Evolutionary conservation across 371 early-diverging fungal species (phyloP), one percentile per base, ranked within the genome.

Genomic region (Mucor ambiguus): DNA sequence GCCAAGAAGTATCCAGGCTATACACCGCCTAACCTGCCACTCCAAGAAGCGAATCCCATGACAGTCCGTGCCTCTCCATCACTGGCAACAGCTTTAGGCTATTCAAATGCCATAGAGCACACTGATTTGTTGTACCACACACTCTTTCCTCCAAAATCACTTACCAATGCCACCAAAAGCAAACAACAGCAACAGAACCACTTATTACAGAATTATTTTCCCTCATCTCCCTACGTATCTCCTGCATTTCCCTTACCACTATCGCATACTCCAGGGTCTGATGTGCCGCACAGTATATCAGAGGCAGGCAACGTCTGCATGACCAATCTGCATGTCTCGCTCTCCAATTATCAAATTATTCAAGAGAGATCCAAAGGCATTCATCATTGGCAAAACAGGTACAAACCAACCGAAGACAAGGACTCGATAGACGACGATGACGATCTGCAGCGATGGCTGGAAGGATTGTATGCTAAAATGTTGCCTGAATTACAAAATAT

Each of bases 281-380:
- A 73, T 22, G 76, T 88, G 7, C 90, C 90, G 1, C 69, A 68
- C 11, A 76, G 87, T 30, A 80, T 91, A 14, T 52, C 67, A n/a
- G 91, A 91, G 56, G 87, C 89, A 12, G 83, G 84, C n/a, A 75
- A 85, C 7, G 66, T 88, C n/a, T 86, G 82, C 63, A 56, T 76
- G 20, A 70, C 77, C 55, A 78, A 88, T 43, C 82, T 90, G 85
- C 87, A 88, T 63, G 69, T 89, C 16, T 85, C 85, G 0, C 72
- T 87, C n/a, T 77, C 84, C 2, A 79, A 79, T 20, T 71, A 84
- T 37, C 93, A 92, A 67, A 78, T 87, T 8, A 79, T 85, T 14
- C 65, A 77, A 33, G 86, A 82, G 58, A 59, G 84, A 60, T 75
- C 84, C 70, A 76, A 81, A 63, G 67, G 66, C 0, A 73, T 79